A percentile compares a stretch with the other conserved stretches of the same genome.
These are phyloP conservation scores for Sanghuangporus baumii DNA, from an alignment of 1,284 basidiomycete genomes.

Conservation along the genomic window DNA sequence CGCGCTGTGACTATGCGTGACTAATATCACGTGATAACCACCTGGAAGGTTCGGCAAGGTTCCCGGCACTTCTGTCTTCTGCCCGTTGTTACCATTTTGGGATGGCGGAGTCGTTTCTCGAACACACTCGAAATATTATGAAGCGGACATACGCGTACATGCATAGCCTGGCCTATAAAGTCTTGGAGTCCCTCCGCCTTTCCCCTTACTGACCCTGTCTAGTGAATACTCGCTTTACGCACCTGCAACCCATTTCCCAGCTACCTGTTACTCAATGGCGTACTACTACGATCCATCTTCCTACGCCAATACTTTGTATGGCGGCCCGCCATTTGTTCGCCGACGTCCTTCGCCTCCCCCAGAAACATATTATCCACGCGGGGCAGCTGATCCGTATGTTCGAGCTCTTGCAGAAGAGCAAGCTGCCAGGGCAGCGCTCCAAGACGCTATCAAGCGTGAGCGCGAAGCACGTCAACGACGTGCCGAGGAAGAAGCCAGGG, in stretches of 20 bases:
- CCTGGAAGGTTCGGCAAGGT: neutral
- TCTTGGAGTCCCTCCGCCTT: neutral
- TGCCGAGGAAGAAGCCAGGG: slow-evolving; percentile 5
- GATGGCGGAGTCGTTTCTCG: neutral
- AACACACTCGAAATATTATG: neutral
- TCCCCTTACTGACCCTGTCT: neutral
- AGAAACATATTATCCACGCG: slow-evolving; percentile 7
- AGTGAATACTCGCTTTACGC: neutral
- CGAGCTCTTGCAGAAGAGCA: slow-evolving; percentile 17
- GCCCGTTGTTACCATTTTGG: neutral
- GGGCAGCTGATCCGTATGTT: slow-evolving; percentile 8
- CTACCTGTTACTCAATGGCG: neutral
- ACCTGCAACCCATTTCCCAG: neutral
- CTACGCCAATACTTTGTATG: slow-evolving; percentile 11
- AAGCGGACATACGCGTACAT: neutral
- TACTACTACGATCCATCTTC: slow-evolving; percentile 9
- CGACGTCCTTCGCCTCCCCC: slow-evolving; percentile 13
- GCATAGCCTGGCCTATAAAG: neutral
- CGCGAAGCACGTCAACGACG: slow-evolving; percentile 11
- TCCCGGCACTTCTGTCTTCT: neutral
- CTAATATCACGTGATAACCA: neutral
- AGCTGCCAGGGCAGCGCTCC: slow-evolving; percentile 9
- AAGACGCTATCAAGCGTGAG: slow-evolving; percentile 8
- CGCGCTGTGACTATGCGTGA: neutral
- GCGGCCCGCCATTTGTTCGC: slow-evolving; percentile 1